phyloP scores from a whole-genome alignment of 495 filamentous ascomycete genomes.

The Tuber microsphaerosporum region DNA sequence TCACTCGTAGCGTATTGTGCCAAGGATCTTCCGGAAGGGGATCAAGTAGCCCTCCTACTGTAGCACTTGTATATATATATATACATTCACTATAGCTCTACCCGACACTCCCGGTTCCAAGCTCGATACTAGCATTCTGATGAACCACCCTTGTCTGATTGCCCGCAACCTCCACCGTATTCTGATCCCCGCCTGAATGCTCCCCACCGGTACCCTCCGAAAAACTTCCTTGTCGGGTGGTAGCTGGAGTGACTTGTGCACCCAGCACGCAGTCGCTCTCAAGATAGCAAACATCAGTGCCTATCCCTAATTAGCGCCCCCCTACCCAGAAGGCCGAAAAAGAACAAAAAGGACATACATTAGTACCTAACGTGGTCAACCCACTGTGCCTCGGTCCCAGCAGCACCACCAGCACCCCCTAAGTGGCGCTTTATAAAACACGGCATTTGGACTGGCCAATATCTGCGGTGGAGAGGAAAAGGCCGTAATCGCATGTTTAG shows the following conservation, averaged over 20 bases:
- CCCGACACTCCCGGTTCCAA: neutral
- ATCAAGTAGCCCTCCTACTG: neutral
- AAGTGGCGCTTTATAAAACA: neutral
- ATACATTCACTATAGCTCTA: neutral
- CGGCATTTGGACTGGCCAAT: neutral
- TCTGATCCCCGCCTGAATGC: neutral
- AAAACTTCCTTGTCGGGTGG: fast-evolving
- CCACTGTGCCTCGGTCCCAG: neutral
- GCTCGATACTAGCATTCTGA: neutral
- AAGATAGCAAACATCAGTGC: neutral
- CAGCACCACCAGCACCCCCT: neutral
- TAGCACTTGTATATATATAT: neutral
- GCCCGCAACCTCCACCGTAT: neutral
- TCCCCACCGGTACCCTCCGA: neutral
- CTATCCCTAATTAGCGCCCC: neutral
- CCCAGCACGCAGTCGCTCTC: neutral
- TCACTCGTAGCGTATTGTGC: neutral
- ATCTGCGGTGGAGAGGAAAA: neutral
- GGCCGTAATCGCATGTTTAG: neutral
- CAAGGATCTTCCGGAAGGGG: neutral
- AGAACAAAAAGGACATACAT: neutral
- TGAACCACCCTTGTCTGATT: neutral
- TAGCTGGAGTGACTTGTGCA: neutral
- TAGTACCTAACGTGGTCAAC: neutral
- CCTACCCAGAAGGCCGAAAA: neutral